Percentiles rank a stretch among this genome's conserved stretches.
phyloP scores from a whole-genome alignment of 2,329 filamentous ascomycete genomes.

The Pseudohalonectria lignicola region DNA sequence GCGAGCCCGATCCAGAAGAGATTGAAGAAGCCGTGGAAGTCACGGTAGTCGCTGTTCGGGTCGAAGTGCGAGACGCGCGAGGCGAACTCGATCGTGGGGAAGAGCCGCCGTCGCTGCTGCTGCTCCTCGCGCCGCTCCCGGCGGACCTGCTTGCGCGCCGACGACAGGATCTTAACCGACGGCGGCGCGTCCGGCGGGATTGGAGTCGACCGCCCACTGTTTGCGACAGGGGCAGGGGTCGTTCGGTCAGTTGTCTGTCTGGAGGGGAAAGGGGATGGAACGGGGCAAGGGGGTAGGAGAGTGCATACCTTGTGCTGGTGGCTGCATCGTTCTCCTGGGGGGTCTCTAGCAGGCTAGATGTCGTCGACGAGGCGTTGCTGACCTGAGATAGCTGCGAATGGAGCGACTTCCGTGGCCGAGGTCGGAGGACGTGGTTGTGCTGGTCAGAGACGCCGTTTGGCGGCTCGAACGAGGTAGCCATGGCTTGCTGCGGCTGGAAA shows the following conservation, averaged over 20 bases:
- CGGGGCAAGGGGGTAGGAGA: conserved; percentile 2
- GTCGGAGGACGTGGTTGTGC: conserved; percentile 33
- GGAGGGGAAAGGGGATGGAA: background rate
- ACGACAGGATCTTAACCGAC: conserved; percentile 76
- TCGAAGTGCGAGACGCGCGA: conserved; percentile 93
- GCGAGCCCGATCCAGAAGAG: conserved; percentile 95
- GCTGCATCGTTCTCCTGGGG: conserved; percentile 18
- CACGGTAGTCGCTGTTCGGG: conserved; percentile 74
- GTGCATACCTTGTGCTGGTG: conserved; percentile 32
- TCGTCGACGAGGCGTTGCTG: conserved; percentile 25
- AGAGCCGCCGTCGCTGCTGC: conserved; percentile 64
- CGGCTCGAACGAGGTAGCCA: conserved; percentile 15
- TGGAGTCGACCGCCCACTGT: conserved; percentile 67
- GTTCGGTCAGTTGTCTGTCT: background rate
- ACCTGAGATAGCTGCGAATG: conserved; percentile 34
- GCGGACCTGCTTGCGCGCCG: conserved; percentile 71
- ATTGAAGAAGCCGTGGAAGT: conserved; percentile 96
- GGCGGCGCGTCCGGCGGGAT: conserved; percentile 85
- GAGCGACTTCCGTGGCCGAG: conserved; percentile 37
- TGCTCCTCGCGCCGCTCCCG: conserved; percentile 35
- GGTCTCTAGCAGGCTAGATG: conserved; percentile 18
- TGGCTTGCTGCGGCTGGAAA: conserved; percentile 3
- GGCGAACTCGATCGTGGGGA: conserved; percentile 86
- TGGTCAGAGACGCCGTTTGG: conserved; percentile 13
- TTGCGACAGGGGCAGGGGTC: conserved; percentile 24